These are phyloP conservation scores for Penicillium sp. DNA, from an alignment of 2,329 filamentous ascomycete genomes.

Conservation along the genomic window DNA sequence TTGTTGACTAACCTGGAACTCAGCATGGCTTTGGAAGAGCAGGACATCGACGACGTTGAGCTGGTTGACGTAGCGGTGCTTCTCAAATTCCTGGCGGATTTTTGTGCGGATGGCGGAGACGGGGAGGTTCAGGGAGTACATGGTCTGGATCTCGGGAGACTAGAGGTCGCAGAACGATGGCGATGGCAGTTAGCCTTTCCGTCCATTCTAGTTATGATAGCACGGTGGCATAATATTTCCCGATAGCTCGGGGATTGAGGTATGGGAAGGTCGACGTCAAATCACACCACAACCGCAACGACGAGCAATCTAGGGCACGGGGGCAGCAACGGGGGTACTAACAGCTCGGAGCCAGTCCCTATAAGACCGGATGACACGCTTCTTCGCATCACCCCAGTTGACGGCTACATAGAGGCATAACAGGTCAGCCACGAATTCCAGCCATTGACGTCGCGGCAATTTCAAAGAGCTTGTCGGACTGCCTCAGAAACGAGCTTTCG, in stretches of 20 bases:
- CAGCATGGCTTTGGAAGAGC: slow-evolving; percentile 85
- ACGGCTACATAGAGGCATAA: slow-evolving; percentile 62
- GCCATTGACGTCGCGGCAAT: slow-evolving; percentile 28
- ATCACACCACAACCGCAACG: slow-evolving; percentile 2
- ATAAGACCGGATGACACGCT: slow-evolving; percentile 86
- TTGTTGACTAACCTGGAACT: slow-evolving; percentile 76
- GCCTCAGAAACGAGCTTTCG: slow-evolving; percentile 15
- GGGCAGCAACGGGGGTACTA: slow-evolving; percentile 52
- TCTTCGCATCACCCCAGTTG: slow-evolving; percentile 88
- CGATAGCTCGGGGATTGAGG: neutral
- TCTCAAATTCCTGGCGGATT: slow-evolving; percentile 95
- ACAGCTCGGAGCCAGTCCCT: slow-evolving; percentile 96
- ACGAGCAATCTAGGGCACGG: neutral
- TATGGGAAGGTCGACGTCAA: neutral
- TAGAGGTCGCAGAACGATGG: slow-evolving; percentile 46
- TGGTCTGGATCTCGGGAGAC: slow-evolving; percentile 95
- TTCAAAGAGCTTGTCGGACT: slow-evolving; percentile 30
- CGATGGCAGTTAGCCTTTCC: neutral
- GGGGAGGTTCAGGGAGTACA: slow-evolving; percentile 93
- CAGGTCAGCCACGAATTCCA: slow-evolving; percentile 31
- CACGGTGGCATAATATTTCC: neutral
- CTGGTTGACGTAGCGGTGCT: slow-evolving; percentile 91
- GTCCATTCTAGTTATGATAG: neutral
- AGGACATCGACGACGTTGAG: slow-evolving; percentile 86
- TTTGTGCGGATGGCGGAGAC: slow-evolving; percentile 88